Conservation (phyloP, 2,329 filamentous ascomycete genomes). For the Cordyceps fumosorosea region DNA sequence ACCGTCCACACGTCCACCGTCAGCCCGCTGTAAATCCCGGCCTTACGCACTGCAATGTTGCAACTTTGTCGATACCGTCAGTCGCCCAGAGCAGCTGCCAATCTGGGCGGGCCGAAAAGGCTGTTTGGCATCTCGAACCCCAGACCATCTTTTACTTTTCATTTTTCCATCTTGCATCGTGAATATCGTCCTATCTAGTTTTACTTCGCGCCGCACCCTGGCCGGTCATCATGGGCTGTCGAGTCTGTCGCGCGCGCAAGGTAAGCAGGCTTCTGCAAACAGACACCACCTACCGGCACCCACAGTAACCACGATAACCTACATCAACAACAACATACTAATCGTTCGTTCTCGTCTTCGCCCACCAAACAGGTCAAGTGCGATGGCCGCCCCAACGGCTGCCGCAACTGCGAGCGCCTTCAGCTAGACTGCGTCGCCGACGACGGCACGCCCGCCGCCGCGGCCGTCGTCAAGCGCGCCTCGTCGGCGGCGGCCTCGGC, state of each 20-base stretch:
- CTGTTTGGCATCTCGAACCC: constrained; percentile 2
- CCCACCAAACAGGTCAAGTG: constrained; percentile 30
- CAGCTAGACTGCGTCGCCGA: constrained; percentile 35
- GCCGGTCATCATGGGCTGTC: constrained; percentile 29
- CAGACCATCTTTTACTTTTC: background rate
- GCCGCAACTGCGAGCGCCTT: constrained; percentile 36
- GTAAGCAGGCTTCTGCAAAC: constrained; percentile 16
- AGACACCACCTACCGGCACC: background rate
- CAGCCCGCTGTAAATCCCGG: too few species aligned
- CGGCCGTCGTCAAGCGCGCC: background rate
- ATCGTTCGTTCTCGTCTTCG: background rate
- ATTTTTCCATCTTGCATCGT: background rate
- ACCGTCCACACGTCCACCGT: background rate
- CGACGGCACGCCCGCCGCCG: constrained; percentile 22
- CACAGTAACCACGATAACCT: background rate
- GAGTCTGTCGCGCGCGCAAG: constrained; percentile 35
- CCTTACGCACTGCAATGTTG: background rate
- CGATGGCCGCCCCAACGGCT: constrained; percentile 35
- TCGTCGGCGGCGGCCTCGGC: constrained; percentile 18
- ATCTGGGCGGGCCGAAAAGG: background rate
- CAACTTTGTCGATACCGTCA: constrained; percentile 4
- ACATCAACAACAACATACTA: background rate
- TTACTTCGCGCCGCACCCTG: background rate
- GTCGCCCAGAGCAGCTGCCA: background rate
- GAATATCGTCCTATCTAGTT: background rate